Evolutionary conservation across 2,329 filamentous ascomycete species (phyloP).

Genomic region (Alternaria tenuissima): DNA sequence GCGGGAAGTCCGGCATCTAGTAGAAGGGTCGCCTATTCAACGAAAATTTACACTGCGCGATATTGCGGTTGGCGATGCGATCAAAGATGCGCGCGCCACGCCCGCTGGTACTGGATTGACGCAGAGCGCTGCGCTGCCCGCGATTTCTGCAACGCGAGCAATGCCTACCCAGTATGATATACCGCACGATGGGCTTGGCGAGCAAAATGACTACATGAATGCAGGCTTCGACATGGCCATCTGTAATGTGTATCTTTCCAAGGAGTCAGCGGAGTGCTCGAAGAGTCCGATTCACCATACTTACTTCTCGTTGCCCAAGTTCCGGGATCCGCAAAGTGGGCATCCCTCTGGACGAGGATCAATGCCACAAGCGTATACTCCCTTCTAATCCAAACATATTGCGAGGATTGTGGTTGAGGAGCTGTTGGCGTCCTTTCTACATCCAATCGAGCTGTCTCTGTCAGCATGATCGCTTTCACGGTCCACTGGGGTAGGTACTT

Average conservation of each 20-base stretch:
- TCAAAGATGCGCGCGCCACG: too few species aligned
- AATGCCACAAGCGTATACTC: neutral
- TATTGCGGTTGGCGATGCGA: too few species aligned
- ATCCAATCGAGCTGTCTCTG: neutral
- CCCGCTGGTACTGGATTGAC: neutral
- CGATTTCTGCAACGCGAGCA: neutral
- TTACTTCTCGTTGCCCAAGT: neutral
- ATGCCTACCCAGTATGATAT: too few species aligned
- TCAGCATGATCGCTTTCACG: neutral
- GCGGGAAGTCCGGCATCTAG: too few species aligned
- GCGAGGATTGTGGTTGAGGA: fast-evolving
- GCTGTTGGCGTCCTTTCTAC: fast-evolving
- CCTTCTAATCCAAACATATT: neutral
- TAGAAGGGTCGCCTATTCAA: fast-evolving
- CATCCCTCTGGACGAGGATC: neutral
- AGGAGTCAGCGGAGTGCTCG: too few species aligned
- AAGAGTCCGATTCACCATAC: neutral
- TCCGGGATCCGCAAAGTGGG: neutral
- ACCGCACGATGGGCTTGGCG: neutral
- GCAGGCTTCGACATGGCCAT: neutral
- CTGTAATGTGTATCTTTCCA: neutral
- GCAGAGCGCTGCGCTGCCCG: neutral
- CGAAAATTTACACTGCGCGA: too few species aligned
- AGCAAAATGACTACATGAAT: neutral
- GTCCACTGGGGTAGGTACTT: neutral